These are phyloP conservation scores for Tuber aestivum DNA, from an alignment of 495 filamentous ascomycete species.

Conservation along the genomic window DNA sequence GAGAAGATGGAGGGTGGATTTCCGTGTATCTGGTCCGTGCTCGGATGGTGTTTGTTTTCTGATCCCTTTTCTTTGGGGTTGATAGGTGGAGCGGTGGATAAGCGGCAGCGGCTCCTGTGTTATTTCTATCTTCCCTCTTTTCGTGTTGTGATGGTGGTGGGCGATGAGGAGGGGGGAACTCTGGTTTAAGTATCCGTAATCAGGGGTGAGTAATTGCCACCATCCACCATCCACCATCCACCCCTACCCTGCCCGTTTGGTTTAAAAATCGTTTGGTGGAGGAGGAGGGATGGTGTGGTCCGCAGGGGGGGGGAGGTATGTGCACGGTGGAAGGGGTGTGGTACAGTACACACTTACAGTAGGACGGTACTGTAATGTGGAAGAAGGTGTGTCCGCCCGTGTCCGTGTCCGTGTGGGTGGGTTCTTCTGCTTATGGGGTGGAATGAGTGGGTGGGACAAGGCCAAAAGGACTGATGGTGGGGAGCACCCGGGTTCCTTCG, in stretches of 20 bases:
- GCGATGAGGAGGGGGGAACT: conserved; percentile 2
- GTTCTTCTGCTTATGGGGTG: not conserved
- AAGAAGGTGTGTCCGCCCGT: not conserved
- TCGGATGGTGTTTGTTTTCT: not conserved
- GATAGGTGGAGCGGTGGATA: not conserved
- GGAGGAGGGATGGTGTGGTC: not conserved
- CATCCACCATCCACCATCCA: not conserved
- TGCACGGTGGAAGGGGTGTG: conserved; percentile 1
- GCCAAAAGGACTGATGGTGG: not conserved
- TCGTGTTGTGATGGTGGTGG: not conserved
- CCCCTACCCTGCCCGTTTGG: conserved; percentile 2
- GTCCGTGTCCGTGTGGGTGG: not conserved
- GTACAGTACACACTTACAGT: not conserved
- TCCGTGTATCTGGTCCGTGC: conserved; percentile 3
- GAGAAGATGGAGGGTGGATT: not conserved
- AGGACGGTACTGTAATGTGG: not conserved
- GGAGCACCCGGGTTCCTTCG: conserved; percentile 9
- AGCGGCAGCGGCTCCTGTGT: not conserved
- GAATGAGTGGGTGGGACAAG: not conserved
- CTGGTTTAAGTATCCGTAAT: conserved; percentile 1
- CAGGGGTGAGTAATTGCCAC: conserved; percentile 5
- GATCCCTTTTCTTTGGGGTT: not conserved
- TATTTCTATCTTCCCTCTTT: not conserved
- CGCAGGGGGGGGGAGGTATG: not conserved
- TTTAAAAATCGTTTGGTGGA: not conserved